phyloP scores from a whole-genome alignment of 139 green algal genomes.

The Chlamydomonas applanata region DNA sequence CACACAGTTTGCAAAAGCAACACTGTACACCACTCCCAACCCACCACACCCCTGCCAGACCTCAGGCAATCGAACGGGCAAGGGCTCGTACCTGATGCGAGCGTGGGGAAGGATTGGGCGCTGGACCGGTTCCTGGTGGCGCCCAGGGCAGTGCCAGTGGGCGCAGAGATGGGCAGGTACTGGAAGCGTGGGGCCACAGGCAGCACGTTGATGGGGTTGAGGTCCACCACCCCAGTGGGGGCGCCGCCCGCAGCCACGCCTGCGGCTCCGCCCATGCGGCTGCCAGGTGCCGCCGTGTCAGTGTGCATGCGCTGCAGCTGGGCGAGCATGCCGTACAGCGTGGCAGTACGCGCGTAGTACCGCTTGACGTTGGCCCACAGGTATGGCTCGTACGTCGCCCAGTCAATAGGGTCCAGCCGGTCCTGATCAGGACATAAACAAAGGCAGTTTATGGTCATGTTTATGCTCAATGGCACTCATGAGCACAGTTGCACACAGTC shows the following conservation, averaged over 20 bases:
- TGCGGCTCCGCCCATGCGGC: slow-evolving; percentile 4
- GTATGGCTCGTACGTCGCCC: slow-evolving; percentile 95
- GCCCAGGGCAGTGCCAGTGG: not conserved
- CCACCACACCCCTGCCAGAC: too few relatives aligned
- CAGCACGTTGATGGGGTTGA: slow-evolving; percentile 79
- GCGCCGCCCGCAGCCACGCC: not conserved
- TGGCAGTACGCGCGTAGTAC: slow-evolving; percentile 60
- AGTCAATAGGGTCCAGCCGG: slow-evolving; percentile 95
- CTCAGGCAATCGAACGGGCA: too few relatives aligned
- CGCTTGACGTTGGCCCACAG: slow-evolving; percentile 75
- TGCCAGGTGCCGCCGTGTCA: slow-evolving; percentile 15
- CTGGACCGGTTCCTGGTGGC: not conserved
- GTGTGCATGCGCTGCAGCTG: slow-evolving; percentile 46
- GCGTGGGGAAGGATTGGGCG: not conserved
- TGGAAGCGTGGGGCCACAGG: slow-evolving; percentile 70
- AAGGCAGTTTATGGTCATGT: too few relatives aligned
- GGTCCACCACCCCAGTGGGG: slow-evolving; percentile 32
- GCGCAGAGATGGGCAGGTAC: slow-evolving; percentile 80
- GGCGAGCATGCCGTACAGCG: slow-evolving; percentile 76
- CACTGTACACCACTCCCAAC: too few relatives aligned
- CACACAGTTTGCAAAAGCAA: too few relatives aligned
- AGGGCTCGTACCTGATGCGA: slow-evolving; percentile 5
- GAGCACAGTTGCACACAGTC: too few relatives aligned
- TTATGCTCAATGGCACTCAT: too few relatives aligned
- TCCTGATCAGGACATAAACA: slow-evolving; percentile 41